Percentiles rank a stretch among this genome's conserved stretches.
Evolutionary conservation across 306 rosid species (phyloP).

Genomic region (Lathyrus tuberosus): DNA sequence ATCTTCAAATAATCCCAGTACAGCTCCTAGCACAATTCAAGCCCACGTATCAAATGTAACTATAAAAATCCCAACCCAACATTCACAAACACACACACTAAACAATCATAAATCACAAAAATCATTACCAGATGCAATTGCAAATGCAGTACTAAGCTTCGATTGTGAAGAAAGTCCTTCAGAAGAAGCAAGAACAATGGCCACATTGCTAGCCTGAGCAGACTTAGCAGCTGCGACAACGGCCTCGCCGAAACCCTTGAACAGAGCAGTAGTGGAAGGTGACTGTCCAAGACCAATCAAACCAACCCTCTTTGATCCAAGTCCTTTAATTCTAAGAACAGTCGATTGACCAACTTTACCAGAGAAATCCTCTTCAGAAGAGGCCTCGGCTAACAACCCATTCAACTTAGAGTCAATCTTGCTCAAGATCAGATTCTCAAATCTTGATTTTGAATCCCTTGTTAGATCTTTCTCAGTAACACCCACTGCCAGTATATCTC

Average conservation of each 20-base stretch:
- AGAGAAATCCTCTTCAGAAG: conserved; percentile 91
- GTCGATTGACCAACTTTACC: conserved; percentile 88
- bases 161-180: conserved; percentile 66
- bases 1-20: conserved; percentile 85
- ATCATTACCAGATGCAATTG: conserved; percentile 79
- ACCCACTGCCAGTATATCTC: conserved; percentile 89
- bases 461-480: conserved; percentile 82
- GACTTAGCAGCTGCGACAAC: conserved; percentile 83
- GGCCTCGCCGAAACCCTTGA: conserved; percentile 80
- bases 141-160: conserved; percentile 70
- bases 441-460: conserved; percentile 67
- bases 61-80: conserved; percentile 27
- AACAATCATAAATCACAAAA: conserved; percentile 31
- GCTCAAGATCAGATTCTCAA: conserved; percentile 70
- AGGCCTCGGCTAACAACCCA: conserved; percentile 83
- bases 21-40: conserved; percentile 63
- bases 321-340: conserved; percentile 74
- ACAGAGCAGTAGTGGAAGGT: conserved; percentile 56
- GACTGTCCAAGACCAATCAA: conserved; percentile 91
- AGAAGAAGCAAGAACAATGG: conserved; percentile 76
- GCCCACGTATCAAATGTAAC: conserved; percentile 29
- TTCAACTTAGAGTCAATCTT: conserved; percentile 83
- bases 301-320: conserved; percentile 81
- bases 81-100: not conserved
- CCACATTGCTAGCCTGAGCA: conserved; percentile 73